These are phyloP conservation scores for Aspergillus clavatus DNA, from an alignment of 2,329 filamentous ascomycete genomes.

Conservation along the genomic window DNA sequence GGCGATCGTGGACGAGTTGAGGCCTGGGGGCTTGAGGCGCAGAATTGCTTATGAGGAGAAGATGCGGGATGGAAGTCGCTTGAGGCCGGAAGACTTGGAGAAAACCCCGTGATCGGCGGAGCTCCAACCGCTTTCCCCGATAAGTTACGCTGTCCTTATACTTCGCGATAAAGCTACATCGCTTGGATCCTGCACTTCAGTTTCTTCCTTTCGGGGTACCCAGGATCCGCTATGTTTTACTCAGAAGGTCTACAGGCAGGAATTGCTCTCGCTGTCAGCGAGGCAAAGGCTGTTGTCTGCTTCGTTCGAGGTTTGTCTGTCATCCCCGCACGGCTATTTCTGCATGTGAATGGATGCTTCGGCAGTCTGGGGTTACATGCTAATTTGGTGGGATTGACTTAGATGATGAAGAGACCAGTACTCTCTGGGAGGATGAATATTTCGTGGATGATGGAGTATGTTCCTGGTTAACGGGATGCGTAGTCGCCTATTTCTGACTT, in stretches of 20 bases:
- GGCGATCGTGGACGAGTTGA: neutral
- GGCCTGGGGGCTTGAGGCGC: neutral
- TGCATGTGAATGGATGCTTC: neutral
- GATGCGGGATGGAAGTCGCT: neutral
- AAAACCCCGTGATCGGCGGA: neutral
- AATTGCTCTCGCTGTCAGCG: conserved; percentile 67
- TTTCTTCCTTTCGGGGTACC: too few species aligned
- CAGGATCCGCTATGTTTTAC: conserved; percentile 64
- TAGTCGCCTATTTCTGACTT: neutral
- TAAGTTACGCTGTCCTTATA: neutral
- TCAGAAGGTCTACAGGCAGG: conserved; percentile 73
- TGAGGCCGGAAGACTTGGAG: neutral
- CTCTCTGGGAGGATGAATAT: conserved; percentile 67
- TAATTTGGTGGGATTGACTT: conserved; percentile 9
- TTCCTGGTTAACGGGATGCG: neutral
- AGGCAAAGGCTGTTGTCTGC: conserved; percentile 75
- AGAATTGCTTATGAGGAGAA: neutral
- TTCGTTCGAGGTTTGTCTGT: conserved; percentile 66
- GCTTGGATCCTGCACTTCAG: too few species aligned
- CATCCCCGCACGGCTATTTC: conserved; percentile 12
- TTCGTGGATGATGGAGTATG: conserved; percentile 50
- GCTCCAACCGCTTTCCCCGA: neutral
- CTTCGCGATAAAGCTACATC: neutral
- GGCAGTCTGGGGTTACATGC: neutral
- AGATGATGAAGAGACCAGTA: conserved; percentile 68